A percentile compares a stretch with the other conserved stretches of the same genome.
phyloP scores from a whole-genome alignment of 2,329 filamentous ascomycete species.

The Atkinsonella hypoxylon region DNA sequence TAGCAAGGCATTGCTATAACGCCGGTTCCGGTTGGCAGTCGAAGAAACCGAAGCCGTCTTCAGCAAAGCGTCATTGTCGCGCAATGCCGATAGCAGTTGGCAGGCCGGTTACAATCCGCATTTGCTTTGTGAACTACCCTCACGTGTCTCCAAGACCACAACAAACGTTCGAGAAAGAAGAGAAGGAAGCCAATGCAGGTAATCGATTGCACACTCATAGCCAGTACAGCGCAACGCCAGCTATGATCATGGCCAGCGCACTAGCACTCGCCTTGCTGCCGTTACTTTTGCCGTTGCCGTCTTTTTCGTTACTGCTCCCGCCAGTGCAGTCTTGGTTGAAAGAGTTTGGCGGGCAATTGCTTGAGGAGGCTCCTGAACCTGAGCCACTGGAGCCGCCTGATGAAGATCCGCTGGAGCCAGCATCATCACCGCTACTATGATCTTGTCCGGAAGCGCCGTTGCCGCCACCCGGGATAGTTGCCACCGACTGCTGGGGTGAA shows the following conservation, averaged over 20 bases:
- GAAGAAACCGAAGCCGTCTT: no score
- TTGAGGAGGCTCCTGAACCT: slow-evolving; percentile 10
- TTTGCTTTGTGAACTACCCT: no score
- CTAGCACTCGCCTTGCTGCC: slow-evolving; percentile 22
- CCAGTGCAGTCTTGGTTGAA: slow-evolving; percentile 29
- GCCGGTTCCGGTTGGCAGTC: no score
- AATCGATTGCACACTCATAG: slow-evolving; percentile 13
- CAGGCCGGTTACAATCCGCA: no score
- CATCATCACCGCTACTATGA: slow-evolving; percentile 10
- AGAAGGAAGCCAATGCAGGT: neutral
- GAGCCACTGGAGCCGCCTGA: slow-evolving; percentile 12
- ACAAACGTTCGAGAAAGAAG: no score
- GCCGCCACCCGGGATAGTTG: slow-evolving; percentile 20
- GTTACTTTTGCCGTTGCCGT: slow-evolving; percentile 19
- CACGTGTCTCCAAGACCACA: no score
- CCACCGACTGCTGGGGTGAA: slow-evolving; percentile 13
- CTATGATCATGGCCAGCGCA: slow-evolving; percentile 25
- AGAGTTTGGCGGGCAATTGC: slow-evolving; percentile 23
- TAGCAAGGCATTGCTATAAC: no score
- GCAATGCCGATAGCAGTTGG: no score
- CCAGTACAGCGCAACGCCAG: slow-evolving; percentile 23
- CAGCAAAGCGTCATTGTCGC: no score
- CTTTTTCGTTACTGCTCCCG: slow-evolving; percentile 9
- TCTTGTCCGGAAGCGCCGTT: slow-evolving; percentile 14
- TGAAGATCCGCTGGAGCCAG: slow-evolving; percentile 11